Base-by-base conservation (phyloP, 75 land plant genomes). In the Azolla pinnata region DNA sequence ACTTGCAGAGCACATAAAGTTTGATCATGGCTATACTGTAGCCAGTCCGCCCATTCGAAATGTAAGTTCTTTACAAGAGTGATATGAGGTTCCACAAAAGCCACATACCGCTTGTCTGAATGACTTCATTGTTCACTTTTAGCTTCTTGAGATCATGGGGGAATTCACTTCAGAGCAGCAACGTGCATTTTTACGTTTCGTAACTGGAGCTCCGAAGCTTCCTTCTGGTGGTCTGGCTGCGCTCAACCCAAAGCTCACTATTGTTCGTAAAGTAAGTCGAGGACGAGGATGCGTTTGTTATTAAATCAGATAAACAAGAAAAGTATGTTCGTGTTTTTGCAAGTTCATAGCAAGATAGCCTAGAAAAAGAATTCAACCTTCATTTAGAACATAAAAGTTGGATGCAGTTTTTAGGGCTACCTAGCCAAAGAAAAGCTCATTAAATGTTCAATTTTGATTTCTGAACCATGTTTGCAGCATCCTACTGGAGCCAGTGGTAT, bases 131-230 rank as follows among this genome's bases (percentile, higher is more conserved):
- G 32, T 33, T 58, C 26, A 33, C 1, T 28, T 59, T 8, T 56
- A 95, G 99, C 74, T 93, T 29, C 79, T 93, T 29, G 96, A 93
- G 71, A 93, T 93, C 25, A 93, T 93, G 90, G 86, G 83, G 38
- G 96, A 88, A 55, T 85, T 93, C 67, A 81, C 78, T 21, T 80
- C 87, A 16, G 87, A 88, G 51, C 91, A 93, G 76, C 98, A 88
- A 68, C 81, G 87, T 25, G 79, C 80, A n/a, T 78, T 84, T 56
- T 69, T 84, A 48, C 75, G 73, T 4, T 81, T 78, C 64, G 85
- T 81, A 17, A 81, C 85, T n/a, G 81, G 79, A 60, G 88, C 88
- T 46, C 81, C 84, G 45, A 57, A 79, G 25, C 85, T 81, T 65
- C 98, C 98, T 29, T 90, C 96, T 44, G 96, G 96, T 57, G 96